A percentile compares a stretch with the other conserved stretches of the same genome.
phyloP scores from a whole-genome alignment of 1,284 basidiomycete species.

The Microbotryum silenes-acaulis region DNA sequence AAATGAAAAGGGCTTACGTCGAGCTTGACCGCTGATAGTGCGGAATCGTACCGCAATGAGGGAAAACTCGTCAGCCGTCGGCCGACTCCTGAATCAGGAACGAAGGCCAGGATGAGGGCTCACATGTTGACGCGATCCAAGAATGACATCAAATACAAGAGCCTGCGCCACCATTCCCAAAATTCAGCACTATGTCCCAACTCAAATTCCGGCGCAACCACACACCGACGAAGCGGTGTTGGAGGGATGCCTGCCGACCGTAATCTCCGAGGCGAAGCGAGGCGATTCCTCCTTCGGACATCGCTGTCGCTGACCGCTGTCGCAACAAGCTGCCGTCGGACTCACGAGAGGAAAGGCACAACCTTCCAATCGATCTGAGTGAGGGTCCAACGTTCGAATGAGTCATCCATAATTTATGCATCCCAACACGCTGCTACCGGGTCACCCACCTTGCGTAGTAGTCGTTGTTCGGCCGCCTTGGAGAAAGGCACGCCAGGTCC shows the following conservation, averaged over 20 bases:
- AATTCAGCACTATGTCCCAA: too few relatives aligned
- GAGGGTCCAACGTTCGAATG: too few relatives aligned
- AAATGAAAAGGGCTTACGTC: neutral
- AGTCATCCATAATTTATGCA: too few relatives aligned
- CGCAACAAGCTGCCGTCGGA: neutral
- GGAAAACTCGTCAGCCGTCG: neutral
- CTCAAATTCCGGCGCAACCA: too few relatives aligned
- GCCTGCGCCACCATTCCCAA: neutral
- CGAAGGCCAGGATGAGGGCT: slow-evolving; percentile 37
- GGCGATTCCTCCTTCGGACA: neutral
- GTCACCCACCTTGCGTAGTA: too few relatives aligned
- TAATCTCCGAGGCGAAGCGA: neutral
- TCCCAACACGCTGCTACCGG: too few relatives aligned
- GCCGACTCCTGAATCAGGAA: too few relatives aligned
- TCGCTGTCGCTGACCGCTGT: neutral
- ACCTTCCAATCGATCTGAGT: slow-evolving; percentile 9
- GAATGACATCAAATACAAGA: slow-evolving; percentile 42
- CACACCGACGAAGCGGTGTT: too few relatives aligned
- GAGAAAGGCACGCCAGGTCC: too few relatives aligned
- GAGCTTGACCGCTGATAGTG: slow-evolving; percentile 21
- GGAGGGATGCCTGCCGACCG: too few relatives aligned
- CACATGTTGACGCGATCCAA: slow-evolving; percentile 47
- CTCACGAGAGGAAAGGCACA: slow-evolving; percentile 28
- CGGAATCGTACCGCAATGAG: neutral
- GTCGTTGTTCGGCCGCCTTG: too few relatives aligned